A percentile compares a stretch with the other conserved stretches of the same genome.
phyloP scores from a whole-genome alignment of 345 rosid species.

The Eucalyptus rudis region DNA sequence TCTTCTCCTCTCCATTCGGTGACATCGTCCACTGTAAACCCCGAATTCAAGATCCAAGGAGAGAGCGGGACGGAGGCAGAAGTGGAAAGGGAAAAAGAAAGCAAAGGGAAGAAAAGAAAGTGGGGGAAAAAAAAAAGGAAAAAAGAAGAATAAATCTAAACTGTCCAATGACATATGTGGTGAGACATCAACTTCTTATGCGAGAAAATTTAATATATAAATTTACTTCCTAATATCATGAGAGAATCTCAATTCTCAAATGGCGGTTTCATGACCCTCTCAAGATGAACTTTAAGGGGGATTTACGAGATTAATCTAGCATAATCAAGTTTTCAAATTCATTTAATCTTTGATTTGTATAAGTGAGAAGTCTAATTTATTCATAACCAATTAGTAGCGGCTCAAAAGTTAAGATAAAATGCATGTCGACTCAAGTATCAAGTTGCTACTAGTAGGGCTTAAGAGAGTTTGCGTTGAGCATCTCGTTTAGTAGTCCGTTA shows the following conservation, averaged over 20 bases:
- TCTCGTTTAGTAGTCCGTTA: no score
- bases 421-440: neutral
- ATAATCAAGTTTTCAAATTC: no score
- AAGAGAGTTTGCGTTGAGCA: no score
- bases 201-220: no score
- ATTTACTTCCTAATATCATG: no score
- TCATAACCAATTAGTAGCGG: neutral
- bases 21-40: neutral
- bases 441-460: neutral
- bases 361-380: neutral
- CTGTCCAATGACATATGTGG: neutral
- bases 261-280: neutral
- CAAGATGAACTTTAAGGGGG: neutral
- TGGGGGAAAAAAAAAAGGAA: no score
- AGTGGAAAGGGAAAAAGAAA: neutral
- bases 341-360: no score
- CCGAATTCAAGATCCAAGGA: neutral
- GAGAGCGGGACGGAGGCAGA: neutral
- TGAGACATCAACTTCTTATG: neutral
- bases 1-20: neutral
- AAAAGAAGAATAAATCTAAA: neutral
- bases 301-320: no score
- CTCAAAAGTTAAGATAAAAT: neutral
- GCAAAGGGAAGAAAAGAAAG: neutral
- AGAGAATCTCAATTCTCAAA: neutral